These are phyloP conservation scores for Ophiosphaerella narmari DNA, from an alignment of 2,329 filamentous ascomycete genomes.

Conservation along the genomic window DNA sequence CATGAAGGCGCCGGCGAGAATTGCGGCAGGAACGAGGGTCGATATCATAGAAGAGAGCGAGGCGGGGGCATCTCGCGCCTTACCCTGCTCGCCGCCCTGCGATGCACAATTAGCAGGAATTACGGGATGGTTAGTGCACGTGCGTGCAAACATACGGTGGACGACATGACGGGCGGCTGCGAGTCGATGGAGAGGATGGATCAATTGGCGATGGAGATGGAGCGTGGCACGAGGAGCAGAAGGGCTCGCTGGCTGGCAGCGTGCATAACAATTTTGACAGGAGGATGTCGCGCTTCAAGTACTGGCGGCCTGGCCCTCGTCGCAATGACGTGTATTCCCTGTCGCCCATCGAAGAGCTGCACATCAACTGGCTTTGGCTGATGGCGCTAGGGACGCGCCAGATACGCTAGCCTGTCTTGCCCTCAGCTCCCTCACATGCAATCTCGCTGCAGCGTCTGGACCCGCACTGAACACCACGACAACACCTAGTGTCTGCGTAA, in stretches of 20 bases:
- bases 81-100: constrained; percentile 24
- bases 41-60: constrained; percentile 51
- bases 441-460: not conserved
- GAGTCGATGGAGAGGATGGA: constrained; percentile 6
- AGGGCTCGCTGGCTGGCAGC: not conserved
- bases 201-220: not conserved
- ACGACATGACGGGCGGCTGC: constrained; percentile 26
- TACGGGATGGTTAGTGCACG: not conserved
- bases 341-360: not conserved
- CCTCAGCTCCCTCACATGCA: not conserved
- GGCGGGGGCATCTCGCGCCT: constrained; percentile 46
- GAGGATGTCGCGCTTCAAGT: not conserved
- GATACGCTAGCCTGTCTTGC: not conserved
- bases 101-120: too few relatives aligned
- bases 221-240: not conserved
- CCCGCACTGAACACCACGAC: not conserved
- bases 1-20: constrained; percentile 36
- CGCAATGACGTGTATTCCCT: not conserved
- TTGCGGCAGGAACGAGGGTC: constrained; percentile 37
- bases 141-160: constrained; percentile 16
- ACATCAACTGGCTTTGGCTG: not conserved
- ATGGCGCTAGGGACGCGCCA: not conserved
- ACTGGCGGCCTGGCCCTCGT: not conserved
- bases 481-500: constrained; percentile 1
- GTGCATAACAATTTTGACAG: not conserved